Evolutionary conservation across 768 basidiomycete genomes (phyloP).

Genomic region (Clitopilus hobsonii): DNA sequence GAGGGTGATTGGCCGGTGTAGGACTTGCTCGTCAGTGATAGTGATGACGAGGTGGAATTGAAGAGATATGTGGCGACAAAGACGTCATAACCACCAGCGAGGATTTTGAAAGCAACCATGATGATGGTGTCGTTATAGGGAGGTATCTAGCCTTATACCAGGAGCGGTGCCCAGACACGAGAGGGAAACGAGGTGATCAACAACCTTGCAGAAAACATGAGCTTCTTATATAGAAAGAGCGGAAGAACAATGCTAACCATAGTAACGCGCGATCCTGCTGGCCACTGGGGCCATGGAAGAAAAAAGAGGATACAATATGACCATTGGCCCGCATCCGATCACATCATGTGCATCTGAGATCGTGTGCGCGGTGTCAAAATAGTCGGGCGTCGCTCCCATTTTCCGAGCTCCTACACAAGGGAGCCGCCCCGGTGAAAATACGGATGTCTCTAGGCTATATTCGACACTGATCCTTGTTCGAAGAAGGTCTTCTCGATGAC

Average conservation of each 20-base stretch:
- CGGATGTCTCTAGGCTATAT: neutral
- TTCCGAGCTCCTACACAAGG: neutral
- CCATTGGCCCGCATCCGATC: neutral
- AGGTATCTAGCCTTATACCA: neutral
- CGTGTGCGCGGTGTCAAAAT: neutral
- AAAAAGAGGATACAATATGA: neutral
- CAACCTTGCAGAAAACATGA: neutral
- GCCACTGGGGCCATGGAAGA: neutral
- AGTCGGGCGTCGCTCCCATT: neutral
- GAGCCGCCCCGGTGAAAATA: neutral
- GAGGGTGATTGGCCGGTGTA: slow-evolving; percentile 47
- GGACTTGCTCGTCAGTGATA: slow-evolving; percentile 40
- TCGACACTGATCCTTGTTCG: neutral
- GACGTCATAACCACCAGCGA: slow-evolving; percentile 41
- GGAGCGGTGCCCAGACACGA: neutral
- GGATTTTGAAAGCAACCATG: slow-evolving; percentile 46
- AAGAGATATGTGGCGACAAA: slow-evolving; percentile 47
- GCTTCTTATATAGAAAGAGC: neutral
- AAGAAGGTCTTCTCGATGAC: neutral
- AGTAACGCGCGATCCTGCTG: neutral
- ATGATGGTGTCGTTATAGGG: neutral
- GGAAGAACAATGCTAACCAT: neutral
- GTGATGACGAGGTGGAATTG: slow-evolving; percentile 40
- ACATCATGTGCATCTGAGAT: neutral
- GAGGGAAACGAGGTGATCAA: neutral